Evolutionary conservation across 805 yeast genomes (phyloP).

Genomic region (Schwanniomyces polymorphus): DNA sequence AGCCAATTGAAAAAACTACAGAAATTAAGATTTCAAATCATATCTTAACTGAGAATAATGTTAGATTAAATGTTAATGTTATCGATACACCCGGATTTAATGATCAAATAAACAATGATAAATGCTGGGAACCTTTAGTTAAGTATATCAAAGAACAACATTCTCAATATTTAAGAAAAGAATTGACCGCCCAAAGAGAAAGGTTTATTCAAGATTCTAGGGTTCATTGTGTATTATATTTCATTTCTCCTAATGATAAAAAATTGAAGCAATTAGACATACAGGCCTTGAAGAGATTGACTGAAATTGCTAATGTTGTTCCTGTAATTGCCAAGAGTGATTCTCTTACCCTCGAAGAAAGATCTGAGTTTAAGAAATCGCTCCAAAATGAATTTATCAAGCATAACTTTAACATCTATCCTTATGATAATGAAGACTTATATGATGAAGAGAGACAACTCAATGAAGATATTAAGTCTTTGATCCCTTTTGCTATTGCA

Average conservation of each 20-base stretch:
- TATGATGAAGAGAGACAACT: conserved; percentile 72
- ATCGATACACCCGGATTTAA: conserved; percentile 99
- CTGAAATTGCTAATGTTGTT: conserved; percentile 90
- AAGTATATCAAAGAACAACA: conserved; percentile 95
- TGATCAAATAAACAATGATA: conserved; percentile 91
- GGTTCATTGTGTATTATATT: conserved; percentile 90
- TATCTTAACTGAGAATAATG: conserved; percentile 79
- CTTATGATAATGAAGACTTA: conserved; percentile 70
- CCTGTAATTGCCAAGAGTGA: conserved; percentile 96
- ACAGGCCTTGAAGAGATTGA: conserved; percentile 75
- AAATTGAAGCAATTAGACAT: conserved; percentile 85
- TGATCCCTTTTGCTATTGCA: conserved; percentile 91
- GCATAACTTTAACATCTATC: conserved; percentile 78
- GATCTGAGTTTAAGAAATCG: conserved; percentile 71
- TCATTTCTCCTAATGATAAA: conserved; percentile 83
- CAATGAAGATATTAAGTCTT: conserved; percentile 67
- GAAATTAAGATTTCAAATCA: conserved; percentile 77
- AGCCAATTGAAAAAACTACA: conserved; percentile 81
- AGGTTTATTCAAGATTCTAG: conserved; percentile 79
- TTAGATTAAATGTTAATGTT: conserved; percentile 78
- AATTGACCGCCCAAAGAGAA: conserved; percentile 92
- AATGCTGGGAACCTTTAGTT: conserved; percentile 95
- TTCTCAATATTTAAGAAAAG: conserved; percentile 85
- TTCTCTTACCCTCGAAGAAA: conserved; percentile 82
- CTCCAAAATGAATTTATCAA: conserved; percentile 75